These are phyloP conservation scores for Aureobasidium sp. DNA, from an alignment of 2,329 filamentous ascomycete species.

Conservation along the genomic window DNA sequence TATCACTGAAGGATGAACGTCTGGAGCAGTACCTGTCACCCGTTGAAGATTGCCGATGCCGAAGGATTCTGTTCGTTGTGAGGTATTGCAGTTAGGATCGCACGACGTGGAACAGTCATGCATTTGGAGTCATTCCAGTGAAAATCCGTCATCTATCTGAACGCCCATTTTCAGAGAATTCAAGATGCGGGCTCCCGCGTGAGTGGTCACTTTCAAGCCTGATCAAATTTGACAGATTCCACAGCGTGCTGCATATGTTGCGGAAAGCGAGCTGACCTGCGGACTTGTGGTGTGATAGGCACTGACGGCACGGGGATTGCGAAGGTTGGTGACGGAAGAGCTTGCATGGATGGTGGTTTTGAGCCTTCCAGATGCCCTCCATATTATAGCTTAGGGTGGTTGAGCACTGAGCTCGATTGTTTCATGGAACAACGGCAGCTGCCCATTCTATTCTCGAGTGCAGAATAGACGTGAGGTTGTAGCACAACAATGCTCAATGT, in stretches of 20 bases:
- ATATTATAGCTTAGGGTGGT: not conserved
- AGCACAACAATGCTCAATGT: not conserved
- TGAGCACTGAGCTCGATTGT: constrained; percentile 7
- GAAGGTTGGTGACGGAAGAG: not conserved
- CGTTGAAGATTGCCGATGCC: not conserved
- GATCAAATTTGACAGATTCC: not conserved
- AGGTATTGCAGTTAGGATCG: not conserved
- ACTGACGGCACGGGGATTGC: not conserved
- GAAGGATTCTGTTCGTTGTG: not conserved
- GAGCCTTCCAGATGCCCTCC: not conserved
- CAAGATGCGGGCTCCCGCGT: not conserved
- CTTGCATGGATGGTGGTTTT: not conserved
- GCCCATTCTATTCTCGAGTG: not conserved
- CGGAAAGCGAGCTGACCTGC: not conserved
- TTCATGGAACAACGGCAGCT: constrained; percentile 1
- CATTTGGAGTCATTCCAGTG: not conserved
- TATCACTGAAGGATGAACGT: not conserved
- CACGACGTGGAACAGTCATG: not conserved
- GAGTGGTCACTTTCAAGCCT: not conserved
- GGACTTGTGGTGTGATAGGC: constrained; percentile 1
- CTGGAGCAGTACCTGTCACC: not conserved
- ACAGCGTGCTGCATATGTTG: constrained; percentile 5
- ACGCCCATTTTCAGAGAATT: not conserved
- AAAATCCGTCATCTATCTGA: not conserved
- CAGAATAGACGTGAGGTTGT: not conserved